Conservation (phyloP, 371 early-diverging fungal genomes). For the Apophysomyces sp. region DNA sequence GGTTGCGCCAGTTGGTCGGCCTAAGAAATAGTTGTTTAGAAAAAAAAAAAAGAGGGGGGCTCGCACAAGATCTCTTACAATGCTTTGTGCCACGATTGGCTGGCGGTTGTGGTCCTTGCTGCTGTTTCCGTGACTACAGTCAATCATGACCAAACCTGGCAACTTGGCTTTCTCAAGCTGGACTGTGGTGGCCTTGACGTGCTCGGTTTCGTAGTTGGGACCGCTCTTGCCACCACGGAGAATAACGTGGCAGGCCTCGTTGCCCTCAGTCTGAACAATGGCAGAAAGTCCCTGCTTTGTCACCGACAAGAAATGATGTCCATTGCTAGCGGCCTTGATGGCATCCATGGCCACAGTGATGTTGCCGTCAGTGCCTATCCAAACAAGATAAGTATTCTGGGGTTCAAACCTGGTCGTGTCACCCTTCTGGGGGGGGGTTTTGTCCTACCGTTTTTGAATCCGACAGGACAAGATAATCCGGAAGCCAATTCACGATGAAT, state of each 20-base stretch:
- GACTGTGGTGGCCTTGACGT: conserved; percentile 59
- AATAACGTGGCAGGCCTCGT: conserved; percentile 80
- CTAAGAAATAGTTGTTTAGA: conserved; percentile 10
- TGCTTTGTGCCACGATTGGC: conserved; percentile 72
- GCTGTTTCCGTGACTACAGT: conserved; percentile 92
- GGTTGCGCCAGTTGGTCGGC: conserved; percentile 43
- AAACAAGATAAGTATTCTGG: conserved; percentile 14
- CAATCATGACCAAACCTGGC: conserved; percentile 79
- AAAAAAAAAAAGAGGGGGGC: background rate
- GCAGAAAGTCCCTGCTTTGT: conserved; percentile 94
- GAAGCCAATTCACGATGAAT: conserved; percentile 88
- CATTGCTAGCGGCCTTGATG: conserved; percentile 81
- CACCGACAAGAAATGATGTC: conserved; percentile 94
- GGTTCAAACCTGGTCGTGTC: background rate
- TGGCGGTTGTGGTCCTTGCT: conserved; percentile 80
- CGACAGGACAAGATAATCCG: conserved; percentile 91
- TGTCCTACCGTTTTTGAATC: conserved; percentile 89
- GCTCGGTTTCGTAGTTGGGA: conserved; percentile 84
- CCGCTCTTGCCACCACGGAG: conserved; percentile 87
- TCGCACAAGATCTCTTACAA: conserved; percentile 31
- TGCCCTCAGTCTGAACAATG: conserved; percentile 85
- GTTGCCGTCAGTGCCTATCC: conserved; percentile 78
- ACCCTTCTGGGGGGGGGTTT: background rate
- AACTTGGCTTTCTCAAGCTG: conserved; percentile 68
- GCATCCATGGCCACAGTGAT: conserved; percentile 88